These are phyloP conservation scores for Cercospora berteroae DNA, from an alignment of 2,329 filamentous ascomycete genomes.

Conservation along the genomic window DNA sequence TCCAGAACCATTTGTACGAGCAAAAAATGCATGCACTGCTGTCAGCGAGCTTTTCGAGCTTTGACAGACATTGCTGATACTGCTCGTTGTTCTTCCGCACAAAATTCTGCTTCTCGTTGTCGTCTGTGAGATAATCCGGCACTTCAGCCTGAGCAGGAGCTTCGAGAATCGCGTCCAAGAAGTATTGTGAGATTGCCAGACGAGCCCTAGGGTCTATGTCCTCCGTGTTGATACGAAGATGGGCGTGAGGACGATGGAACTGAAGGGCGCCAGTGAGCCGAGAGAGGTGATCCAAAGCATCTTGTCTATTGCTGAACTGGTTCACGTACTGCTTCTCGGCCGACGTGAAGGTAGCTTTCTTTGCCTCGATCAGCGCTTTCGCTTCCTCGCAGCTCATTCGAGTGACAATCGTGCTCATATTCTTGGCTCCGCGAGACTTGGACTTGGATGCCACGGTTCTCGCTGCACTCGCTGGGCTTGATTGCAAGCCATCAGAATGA, in stretches of 20 bases:
- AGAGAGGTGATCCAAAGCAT: background rate
- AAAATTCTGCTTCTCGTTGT: background rate
- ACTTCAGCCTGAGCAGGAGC: background rate
- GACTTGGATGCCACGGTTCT: background rate
- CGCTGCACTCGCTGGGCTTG: background rate
- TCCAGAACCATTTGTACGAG: background rate
- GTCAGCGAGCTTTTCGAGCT: background rate
- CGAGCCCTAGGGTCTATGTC: background rate
- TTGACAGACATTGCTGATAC: background rate
- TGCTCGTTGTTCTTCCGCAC: background rate
- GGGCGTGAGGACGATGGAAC: background rate
- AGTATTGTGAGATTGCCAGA: background rate
- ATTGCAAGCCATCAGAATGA: background rate
- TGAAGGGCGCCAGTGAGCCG: background rate
- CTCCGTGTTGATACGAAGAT: background rate
- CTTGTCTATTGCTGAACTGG: background rate
- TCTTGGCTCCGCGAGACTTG: background rate
- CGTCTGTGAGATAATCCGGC: background rate
- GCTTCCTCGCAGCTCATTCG: background rate
- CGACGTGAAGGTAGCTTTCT: background rate
- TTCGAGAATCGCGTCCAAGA: background rate
- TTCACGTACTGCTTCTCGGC: background rate
- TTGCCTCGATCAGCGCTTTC: background rate
- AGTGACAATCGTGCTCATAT: background rate
- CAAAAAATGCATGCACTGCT: background rate